Conservation (phyloP, 2,329 filamentous ascomycete genomes). For the Cladorrhinum sp. region DNA sequence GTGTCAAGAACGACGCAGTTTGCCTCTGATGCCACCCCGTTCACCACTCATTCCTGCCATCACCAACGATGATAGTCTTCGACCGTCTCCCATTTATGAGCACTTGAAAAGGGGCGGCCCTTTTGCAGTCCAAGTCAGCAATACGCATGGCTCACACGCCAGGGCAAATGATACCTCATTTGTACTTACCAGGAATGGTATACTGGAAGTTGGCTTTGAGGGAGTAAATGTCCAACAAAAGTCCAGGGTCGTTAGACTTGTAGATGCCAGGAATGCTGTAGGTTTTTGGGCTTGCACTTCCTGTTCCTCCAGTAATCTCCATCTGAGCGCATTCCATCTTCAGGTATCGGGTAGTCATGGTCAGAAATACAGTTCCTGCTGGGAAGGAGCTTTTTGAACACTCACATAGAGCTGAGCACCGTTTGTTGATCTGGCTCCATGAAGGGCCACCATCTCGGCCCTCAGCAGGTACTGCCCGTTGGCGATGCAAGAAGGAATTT, state of each 20-base stretch:
- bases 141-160: not conserved
- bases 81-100: not conserved
- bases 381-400: not conserved
- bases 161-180: not conserved
- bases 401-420: slow-evolving; percentile 45
- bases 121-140: not conserved
- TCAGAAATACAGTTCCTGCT: not conserved
- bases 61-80: no score
- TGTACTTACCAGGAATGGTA: slow-evolving; percentile 34
- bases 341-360: not conserved
- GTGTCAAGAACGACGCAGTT: no score
- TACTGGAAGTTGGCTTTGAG: slow-evolving; percentile 30
- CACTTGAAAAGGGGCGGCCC: slow-evolving; percentile 20
- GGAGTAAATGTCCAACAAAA: slow-evolving; percentile 38
- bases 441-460: slow-evolving; percentile 58
- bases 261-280: slow-evolving; percentile 39
- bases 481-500: slow-evolving; percentile 49
- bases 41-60: no score
- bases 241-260: slow-evolving; percentile 36
- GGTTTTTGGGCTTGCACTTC: slow-evolving; percentile 31
- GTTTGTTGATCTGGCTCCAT: slow-evolving; percentile 40
- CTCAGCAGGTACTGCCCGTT: slow-evolving; percentile 56
- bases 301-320: slow-evolving; percentile 35
- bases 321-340: slow-evolving; percentile 40
- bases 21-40: no score